Evolutionary conservation across 352 stramenopile genomes (phyloP).

Genomic region (Phytophthora pistaciae): DNA sequence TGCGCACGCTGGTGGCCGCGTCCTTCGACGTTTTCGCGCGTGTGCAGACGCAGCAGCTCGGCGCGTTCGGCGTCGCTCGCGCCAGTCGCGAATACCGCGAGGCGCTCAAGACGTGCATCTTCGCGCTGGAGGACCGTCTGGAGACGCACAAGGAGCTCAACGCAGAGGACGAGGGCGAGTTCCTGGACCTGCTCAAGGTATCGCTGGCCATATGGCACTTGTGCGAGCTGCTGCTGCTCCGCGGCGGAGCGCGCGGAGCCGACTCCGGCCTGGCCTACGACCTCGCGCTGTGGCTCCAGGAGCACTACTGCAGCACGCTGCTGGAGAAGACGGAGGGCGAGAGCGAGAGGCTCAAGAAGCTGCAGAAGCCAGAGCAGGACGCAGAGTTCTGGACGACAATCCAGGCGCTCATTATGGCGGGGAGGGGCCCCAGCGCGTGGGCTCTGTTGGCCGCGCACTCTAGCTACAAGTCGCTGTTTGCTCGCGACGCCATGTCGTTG

Average conservation of each 20-base stretch:
- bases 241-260: slow-evolving; percentile 54
- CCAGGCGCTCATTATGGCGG: slow-evolving; percentile 60
- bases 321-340: slow-evolving; percentile 65
- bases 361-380: slow-evolving; percentile 50
- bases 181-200: slow-evolving; percentile 78
- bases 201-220: slow-evolving; percentile 84
- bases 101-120: slow-evolving; percentile 72
- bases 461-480: slow-evolving; percentile 59
- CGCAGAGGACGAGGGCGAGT: slow-evolving; percentile 51
- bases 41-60: slow-evolving; percentile 24
- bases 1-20: slow-evolving; percentile 62
- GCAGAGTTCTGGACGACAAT: slow-evolving; percentile 73
- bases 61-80: slow-evolving; percentile 25
- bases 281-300: slow-evolving; percentile 75
- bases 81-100: slow-evolving; percentile 80
- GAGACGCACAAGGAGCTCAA: slow-evolving; percentile 27
- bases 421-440: slow-evolving; percentile 63
- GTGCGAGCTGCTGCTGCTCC: slow-evolving; percentile 80
- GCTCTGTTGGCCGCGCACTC: slow-evolving; percentile 67
- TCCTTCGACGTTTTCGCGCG: slow-evolving; percentile 72
- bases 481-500: slow-evolving; percentile 48
- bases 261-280: slow-evolving; percentile 77
- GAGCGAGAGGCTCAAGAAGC: slow-evolving; percentile 51
- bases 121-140: slow-evolving; percentile 65
- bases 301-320: slow-evolving; percentile 69